Base-by-base conservation (phyloP, 768 basidiomycete genomes). In the Mycena leptocephala region DNA sequence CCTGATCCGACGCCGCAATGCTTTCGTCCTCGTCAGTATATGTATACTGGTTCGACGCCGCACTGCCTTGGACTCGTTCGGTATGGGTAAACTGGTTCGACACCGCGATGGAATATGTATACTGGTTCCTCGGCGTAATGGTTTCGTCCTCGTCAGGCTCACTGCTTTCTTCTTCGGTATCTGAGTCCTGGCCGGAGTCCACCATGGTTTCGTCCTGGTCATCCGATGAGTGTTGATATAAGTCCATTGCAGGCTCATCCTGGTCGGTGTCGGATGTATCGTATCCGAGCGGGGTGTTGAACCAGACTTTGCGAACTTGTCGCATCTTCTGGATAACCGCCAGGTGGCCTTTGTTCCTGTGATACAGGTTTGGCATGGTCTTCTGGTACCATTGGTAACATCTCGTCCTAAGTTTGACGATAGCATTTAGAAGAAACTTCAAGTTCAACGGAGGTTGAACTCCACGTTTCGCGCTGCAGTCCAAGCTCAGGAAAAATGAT, bases 331-430 rank as follows among this genome's bases (percentile, higher is more conserved):
- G 0, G 16, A 75, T 75, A 24, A 70, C 43, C 22, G 28, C 59
- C 9, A 43, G 24, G 35, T 75, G 74, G 39, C 30, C 28, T 5
- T 28, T 14, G 56, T 75, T 63, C n/a, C 61, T 48, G 32, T 1
- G 5, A n/a, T n/a, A n/a, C 11, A 30, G 11, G 16, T 35, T 22
- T 5, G 59, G 66, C 39, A 16, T 26, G n/a, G 28, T 30, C 20
- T 32, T 20, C 10, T 14, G 14, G 41, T 70, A 58, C 74, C 74
- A 63, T 22, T 48, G 3, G 33, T 33, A 74, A 37, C 66, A 68
- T 41, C 26, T 75, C 41, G 51, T 33, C 39, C 74, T 51, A 22
- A 75, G 39, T 70, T 70, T 70, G 30, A 75, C 70, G 26, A 58
- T 53, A 16, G 51, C 28, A 24, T 64, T 75, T 1, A 70, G 32